Evolutionary conservation across 1,284 basidiomycete genomes (phyloP), one percentile per base, ranked within the genome.

Genomic region (Vanrija pseudolonga): DNA sequence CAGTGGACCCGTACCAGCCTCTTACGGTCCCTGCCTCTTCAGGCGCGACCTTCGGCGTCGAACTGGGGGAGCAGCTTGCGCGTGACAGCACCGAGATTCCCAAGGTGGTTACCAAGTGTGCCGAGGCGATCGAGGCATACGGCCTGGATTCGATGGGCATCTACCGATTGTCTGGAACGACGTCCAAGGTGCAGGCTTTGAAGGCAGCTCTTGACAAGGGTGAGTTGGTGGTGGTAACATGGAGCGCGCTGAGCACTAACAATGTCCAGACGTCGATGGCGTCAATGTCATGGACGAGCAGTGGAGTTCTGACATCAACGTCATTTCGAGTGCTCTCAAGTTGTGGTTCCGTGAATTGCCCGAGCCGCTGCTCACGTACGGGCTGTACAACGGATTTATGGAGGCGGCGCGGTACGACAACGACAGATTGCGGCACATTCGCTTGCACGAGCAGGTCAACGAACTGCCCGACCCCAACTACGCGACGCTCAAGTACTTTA

Each of bases 391-490:
- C 71, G 87, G 87, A 9, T 99, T 98, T 77, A 86, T 98, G 63
- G 94, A 98, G 52, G 94, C 93, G 62, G 89, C 95, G 7, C 88
- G 95, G 70, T 90, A 92, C 63, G 93, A 97, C 50, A 94, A 95
- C 67, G 90, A 95, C 65, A 84, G 94, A 51, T 77, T 97, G 62
- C 83, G 94, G 59, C 94, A 98, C 68, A 97, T 98, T 62, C 84
- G 93, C 47, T 78, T 98, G 55, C 95, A 99, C 68, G 95, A 98
- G 72, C 85, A 90, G 50, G 94, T 99, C 47, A 98, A 99, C 70
- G 94, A 97, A 64, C 81, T 99, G 49, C 96, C 95, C 4, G 95
- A 99, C 77, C 84, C 96, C 14, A 97, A 98, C 76, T 99, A 99
- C 69, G 91, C 96, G 1, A 97, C 95, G 2, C 81, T 98, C 51